phyloP scores from a whole-genome alignment of 1,139 yeast species.

The Suhomyces panamericanus region DNA sequence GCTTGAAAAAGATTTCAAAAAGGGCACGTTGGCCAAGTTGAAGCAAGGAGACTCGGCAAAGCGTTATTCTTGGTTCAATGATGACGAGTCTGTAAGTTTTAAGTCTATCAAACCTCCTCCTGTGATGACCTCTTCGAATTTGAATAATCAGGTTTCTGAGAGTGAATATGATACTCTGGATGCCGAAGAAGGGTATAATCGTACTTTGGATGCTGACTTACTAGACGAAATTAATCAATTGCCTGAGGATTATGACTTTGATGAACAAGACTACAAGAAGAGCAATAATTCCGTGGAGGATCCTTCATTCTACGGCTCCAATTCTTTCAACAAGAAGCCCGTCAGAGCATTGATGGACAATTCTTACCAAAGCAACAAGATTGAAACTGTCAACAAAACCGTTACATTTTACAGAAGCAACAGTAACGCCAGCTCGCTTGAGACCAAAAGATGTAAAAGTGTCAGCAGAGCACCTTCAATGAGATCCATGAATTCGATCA shows the following conservation, averaged over 20 bases:
- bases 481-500: constrained; percentile 29
- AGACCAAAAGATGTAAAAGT: constrained; percentile 18
- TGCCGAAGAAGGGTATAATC: constrained; percentile 15
- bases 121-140: background rate
- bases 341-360: constrained; percentile 28
- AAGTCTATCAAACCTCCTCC: constrained; percentile 11
- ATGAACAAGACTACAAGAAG: constrained; percentile 28
- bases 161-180: constrained; percentile 12
- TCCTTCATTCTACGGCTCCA: constrained; percentile 28
- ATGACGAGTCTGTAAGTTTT: constrained; percentile 30
- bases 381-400: constrained; percentile 52
- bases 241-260: constrained; percentile 62
- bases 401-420: constrained; percentile 52
- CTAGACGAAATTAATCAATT: constrained; percentile 57
- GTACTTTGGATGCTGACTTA: constrained; percentile 34
- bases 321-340: constrained; percentile 43
- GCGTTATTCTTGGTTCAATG: constrained; percentile 41
- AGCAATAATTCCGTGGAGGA: background rate
- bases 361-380: constrained; percentile 38
- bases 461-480: constrained; percentile 32
- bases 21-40: constrained; percentile 2
- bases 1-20: background rate
- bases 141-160: constrained; percentile 2
- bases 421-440: constrained; percentile 23
- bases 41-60: background rate